Conservation (phyloP, 2,329 filamentous ascomycete species). For the Diplodia scrobiculata region DNA sequence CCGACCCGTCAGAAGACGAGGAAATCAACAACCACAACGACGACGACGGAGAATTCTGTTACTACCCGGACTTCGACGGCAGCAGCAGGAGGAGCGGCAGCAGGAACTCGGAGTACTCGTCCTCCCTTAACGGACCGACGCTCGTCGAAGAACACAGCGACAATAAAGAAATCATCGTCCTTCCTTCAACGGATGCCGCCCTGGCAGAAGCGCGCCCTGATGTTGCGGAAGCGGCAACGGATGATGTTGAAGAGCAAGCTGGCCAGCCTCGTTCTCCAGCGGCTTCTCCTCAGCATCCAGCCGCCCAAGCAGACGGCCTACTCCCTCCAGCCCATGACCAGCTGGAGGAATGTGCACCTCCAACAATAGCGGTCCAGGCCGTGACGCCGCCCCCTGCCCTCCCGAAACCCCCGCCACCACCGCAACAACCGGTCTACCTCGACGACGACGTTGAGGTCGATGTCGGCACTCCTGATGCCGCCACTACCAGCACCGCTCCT, state of each 20-base stretch:
- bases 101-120: background rate
- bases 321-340: background rate
- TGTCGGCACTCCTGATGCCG: background rate
- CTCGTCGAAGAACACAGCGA: background rate
- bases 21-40: background rate
- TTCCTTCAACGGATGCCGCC: background rate
- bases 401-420: background rate
- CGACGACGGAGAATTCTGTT: background rate
- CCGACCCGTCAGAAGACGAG: background rate
- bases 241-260: background rate
- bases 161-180: background rate
- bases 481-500: background rate
- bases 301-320: background rate
- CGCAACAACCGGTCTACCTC: background rate
- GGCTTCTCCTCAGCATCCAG: background rate
- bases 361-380: background rate
- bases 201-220: constrained; percentile 5
- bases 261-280: background rate
- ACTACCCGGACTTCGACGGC: background rate
- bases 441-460: background rate
- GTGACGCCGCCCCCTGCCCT: background rate
- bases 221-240: background rate
- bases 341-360: background rate
- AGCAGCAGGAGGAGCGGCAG: background rate
- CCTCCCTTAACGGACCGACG: background rate